Percentiles rank a stretch among this genome's conserved stretches.
Evolutionary conservation across 768 basidiomycete species (phyloP).

Genomic region (Xanthoconium stramineum): DNA sequence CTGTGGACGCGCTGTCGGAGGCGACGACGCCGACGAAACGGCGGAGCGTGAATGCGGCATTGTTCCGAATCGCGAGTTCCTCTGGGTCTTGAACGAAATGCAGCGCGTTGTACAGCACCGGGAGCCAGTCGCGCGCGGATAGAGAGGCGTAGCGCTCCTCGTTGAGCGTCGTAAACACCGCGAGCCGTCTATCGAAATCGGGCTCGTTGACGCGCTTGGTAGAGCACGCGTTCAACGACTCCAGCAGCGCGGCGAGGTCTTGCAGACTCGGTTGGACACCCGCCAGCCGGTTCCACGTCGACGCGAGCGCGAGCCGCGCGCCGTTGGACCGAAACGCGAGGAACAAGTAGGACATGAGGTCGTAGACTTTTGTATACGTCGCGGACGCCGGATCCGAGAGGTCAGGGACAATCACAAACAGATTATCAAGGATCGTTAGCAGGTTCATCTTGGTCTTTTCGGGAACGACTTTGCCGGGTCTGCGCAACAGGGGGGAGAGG

Average conservation of each 20-base stretch:
- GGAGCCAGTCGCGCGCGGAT: slow-evolving; percentile 66
- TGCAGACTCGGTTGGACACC: slow-evolving; percentile 38
- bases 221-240: slow-evolving; percentile 83
- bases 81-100: slow-evolving; percentile 85
- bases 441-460: slow-evolving; percentile 87
- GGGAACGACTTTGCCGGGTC: slow-evolving; percentile 67
- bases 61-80: slow-evolving; percentile 83
- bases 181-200: slow-evolving; percentile 83
- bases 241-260: slow-evolving; percentile 52
- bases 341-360: slow-evolving; percentile 73
- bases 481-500: slow-evolving; percentile 77
- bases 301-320: slow-evolving; percentile 66
- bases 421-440: slow-evolving; percentile 62
- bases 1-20: slow-evolving; percentile 24
- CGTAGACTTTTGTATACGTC: slow-evolving; percentile 53
- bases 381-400: slow-evolving; percentile 43
- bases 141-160: slow-evolving; percentile 55
- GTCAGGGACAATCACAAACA: slow-evolving; percentile 65
- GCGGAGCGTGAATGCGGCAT: slow-evolving; percentile 70
- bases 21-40: slow-evolving; percentile 68
- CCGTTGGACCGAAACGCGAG: slow-evolving; percentile 68
- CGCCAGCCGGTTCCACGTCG: slow-evolving; percentile 58
- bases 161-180: slow-evolving; percentile 73
- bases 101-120: slow-evolving; percentile 78
- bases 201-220: slow-evolving; percentile 81